phyloP scores from a whole-genome alignment of 2,329 filamentous ascomycete species.

The Claviceps arundinis region DNA sequence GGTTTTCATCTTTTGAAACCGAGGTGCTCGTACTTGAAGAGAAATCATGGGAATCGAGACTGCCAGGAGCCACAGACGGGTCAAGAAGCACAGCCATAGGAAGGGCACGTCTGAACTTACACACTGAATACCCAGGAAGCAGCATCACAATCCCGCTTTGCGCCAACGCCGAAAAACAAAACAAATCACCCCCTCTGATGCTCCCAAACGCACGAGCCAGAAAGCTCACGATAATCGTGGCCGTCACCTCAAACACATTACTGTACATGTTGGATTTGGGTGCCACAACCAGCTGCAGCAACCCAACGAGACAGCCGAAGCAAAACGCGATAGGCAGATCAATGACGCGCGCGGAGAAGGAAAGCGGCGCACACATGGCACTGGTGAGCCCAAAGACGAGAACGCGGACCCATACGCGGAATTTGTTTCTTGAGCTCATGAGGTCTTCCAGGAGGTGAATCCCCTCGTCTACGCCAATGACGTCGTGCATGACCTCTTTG shows the following conservation, averaged over 20 bases:
- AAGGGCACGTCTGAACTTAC: constrained; percentile 16
- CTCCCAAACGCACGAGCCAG: constrained; percentile 50
- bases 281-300: constrained; percentile 56
- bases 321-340: constrained; percentile 61
- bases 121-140: constrained; percentile 50
- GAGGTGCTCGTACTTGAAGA: too few species aligned
- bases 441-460: constrained; percentile 39
- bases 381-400: constrained; percentile 60
- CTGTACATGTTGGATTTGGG: constrained; percentile 55
- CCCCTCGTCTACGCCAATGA: constrained; percentile 44
- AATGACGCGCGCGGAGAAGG: constrained; percentile 56
- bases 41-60: neutral
- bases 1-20: too few species aligned
- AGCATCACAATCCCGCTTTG: constrained; percentile 54
- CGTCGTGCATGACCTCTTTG: constrained; percentile 51
- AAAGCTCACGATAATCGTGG: constrained; percentile 48
- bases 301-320: constrained; percentile 56
- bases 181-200: constrained; percentile 34
- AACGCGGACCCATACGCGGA: constrained; percentile 38
- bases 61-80: too few species aligned
- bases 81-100: neutral
- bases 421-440: constrained; percentile 42
- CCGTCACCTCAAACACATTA: constrained; percentile 52
- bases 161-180: constrained; percentile 53
- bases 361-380: constrained; percentile 59